Evolutionary conservation across 148 eudicot species (phyloP).

Genomic region (Rhododendron simsii): DNA sequence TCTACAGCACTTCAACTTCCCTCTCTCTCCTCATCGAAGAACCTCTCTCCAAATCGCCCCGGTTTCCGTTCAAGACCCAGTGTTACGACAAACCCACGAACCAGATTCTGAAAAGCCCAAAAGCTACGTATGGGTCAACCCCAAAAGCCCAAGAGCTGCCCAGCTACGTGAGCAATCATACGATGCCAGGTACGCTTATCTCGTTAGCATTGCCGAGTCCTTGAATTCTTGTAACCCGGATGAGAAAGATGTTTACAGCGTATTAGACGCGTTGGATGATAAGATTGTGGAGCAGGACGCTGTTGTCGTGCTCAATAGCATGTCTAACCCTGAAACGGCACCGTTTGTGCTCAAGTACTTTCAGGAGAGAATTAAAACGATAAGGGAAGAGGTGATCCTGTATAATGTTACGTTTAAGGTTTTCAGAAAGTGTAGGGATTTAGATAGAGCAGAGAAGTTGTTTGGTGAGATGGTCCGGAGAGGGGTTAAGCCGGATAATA

Average conservation of each 20-base stretch:
- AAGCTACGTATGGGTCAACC: conserved; percentile 70
- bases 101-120: conserved; percentile 23
- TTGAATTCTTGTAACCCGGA: conserved; percentile 42
- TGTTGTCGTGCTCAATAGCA: conserved; percentile 57
- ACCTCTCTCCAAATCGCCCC: conserved; percentile 17
- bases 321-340: conserved; percentile 52
- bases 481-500: conserved; percentile 69
- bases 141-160: conserved; percentile 60
- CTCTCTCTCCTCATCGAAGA: background rate
- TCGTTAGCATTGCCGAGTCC: conserved; percentile 36
- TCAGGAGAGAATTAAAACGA: conserved; percentile 22
- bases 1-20: conserved; percentile 1
- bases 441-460: conserved; percentile 55
- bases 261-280: conserved; percentile 32
- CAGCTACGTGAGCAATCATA: conserved; percentile 39
- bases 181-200: conserved; percentile 57
- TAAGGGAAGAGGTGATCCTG: conserved; percentile 39
- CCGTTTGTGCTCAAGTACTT: conserved; percentile 39
- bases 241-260: conserved; percentile 29
- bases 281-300: conserved; percentile 61
- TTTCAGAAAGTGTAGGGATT: conserved; percentile 58
- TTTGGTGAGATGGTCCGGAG: conserved; percentile 62
- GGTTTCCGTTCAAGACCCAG: conserved; percentile 29
- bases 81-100: conserved; percentile 11
- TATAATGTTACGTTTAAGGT: conserved; percentile 81